Base-by-base conservation (phyloP, 305 asterid species). In the Withania somnifera region DNA sequence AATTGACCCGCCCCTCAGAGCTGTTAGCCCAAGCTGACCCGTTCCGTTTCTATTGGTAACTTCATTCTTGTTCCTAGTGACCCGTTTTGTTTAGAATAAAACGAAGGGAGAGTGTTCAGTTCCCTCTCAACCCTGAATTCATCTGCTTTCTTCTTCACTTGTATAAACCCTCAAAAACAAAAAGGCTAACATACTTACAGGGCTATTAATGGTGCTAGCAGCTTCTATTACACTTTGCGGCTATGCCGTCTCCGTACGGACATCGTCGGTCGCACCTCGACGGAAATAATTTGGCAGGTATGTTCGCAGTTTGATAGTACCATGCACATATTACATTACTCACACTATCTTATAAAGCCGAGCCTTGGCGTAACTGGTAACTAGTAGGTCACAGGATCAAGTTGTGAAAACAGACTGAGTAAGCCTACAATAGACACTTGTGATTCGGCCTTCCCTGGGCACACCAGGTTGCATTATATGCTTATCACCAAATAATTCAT, bases 201-300 rank as follows among this genome's bases (percentile, higher is more conserved):
- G n/a, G n/a, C n/a, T n/a, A n/a, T n/a, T 15, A 69, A 71, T 71
- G 79, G 79, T 22, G 22, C 11, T 45, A 45, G 79, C 58, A 71
- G 79, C 58, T 75, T 75, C 45, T 15, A 14, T 73, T 45, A 45
- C 20, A 15, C 32, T 60, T 36, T 36, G 40, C 9, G 67, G 77
- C 90, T 81, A 60, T 79, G 80, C 83, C 78, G 85, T 88, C 77
- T 54, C 85, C n/a, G 58, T 82, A n/a, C 85, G 91, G 26, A 42
- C 79, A 71, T 3, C 58, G 58, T 10, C 79, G 24, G 11, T 40
- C 7, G 61, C 10, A 8, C 45, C 28, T 75, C 61, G 61, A 42
- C 61, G 79, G 61, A 47, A 42, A 42, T 73, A 47, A 24, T 73
- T 47, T 26, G 26, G n/a, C 3, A 26, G 80, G 80, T 75, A 75